Percentiles rank a stretch among this genome's conserved stretches.
These are phyloP conservation scores for Solanum tacnaense DNA, from an alignment of 257 asterid genomes.

Conservation along the genomic window DNA sequence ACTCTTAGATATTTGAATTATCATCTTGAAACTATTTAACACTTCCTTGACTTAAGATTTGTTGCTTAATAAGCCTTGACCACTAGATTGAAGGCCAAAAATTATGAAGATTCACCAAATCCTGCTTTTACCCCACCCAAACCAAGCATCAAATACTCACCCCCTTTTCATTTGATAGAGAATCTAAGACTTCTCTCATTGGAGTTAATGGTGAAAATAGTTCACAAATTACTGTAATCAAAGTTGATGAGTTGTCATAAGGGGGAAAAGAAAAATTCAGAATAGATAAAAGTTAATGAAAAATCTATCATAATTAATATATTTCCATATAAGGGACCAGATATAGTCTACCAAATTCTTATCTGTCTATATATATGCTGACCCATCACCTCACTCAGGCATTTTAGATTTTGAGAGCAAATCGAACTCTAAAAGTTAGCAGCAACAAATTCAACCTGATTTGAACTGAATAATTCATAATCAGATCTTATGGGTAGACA, in stretches of 20 bases:
- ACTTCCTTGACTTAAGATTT: background rate
- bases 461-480: background rate
- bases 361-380: background rate
- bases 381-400: background rate
- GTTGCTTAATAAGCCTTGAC: background rate
- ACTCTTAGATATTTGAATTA: background rate
- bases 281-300: background rate
- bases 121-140: background rate
- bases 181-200: background rate
- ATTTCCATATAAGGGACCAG: background rate
- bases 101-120: background rate
- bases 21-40: background rate
- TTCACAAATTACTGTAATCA: background rate
- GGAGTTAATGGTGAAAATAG: background rate
- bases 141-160: background rate
- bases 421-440: background rate
- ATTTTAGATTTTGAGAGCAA: background rate
- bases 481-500: slow-evolving; percentile 7
- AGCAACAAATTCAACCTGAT: background rate
- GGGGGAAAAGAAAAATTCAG: background rate
- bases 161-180: background rate
- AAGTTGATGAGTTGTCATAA: background rate
- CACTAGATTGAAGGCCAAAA: background rate
- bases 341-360: background rate
- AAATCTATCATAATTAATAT: background rate